Evolutionary conservation across 768 basidiomycete genomes (phyloP), one percentile per base, ranked within the genome.

Genomic region (Mycena metata): DNA sequence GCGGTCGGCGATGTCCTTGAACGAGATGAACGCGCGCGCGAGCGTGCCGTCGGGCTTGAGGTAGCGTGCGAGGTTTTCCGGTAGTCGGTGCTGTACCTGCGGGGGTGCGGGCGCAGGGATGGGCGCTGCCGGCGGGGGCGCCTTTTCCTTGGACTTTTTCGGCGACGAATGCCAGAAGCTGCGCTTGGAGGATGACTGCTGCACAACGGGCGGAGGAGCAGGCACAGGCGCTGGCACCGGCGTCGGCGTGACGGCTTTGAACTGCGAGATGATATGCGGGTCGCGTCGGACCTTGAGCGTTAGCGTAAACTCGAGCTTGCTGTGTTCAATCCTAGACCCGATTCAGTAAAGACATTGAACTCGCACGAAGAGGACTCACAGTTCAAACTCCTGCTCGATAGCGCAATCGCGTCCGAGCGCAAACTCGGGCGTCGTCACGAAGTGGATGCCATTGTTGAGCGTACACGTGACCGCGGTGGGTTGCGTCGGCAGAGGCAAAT

Each of bases 361-460:
- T 11, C 57, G 21, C 51, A 67, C 51, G 10, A 39, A 39, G 39
- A 42, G 51, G 8, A 84, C 94, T 56, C 77, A 96, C 94, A 96
- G 82, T 74, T 96, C 95, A 73, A 96, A 96, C 76, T 96, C 95
- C 77, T 96, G 94, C 52, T 94, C 91, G 61, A 96, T 91, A 13
- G 84, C 83, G 59, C 87, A 86, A 52, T 91, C 88, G 46, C 77
- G 75, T 33, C 78, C 82, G 3, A 96, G 77, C n/a, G 83, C 82
- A 60, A 84, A 88, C 74, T 94, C 92, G 1, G 93, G 95, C 10
- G 95, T 98, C 5, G 93, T 94, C 41, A 98, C 96, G 70, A 92
- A 96, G 78, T 98, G 96, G 56, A 98, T 96, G 10, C 96, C 96
- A 74, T 99, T 99, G 79, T 99, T 98, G 69, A 99, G 84, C 0